Conservation (phyloP, 169 alveolate genomes). For the Plasmodium knowlesi region DNA sequence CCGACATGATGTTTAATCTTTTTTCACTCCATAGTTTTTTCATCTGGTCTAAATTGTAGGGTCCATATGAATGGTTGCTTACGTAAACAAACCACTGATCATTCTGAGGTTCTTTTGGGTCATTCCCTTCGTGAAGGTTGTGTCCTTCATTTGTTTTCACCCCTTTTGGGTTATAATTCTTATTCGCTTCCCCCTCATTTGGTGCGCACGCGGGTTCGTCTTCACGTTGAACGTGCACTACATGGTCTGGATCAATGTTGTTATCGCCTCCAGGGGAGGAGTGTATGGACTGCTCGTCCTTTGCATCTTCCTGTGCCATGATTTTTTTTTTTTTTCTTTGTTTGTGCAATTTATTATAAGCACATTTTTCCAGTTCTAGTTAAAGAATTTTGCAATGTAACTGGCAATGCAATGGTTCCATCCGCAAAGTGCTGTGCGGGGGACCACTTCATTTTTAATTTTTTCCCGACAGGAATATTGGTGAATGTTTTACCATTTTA, state of each 20-base stretch:
- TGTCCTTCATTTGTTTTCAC: neutral
- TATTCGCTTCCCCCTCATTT: neutral
- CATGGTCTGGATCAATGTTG: neutral
- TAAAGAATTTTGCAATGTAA: neutral
- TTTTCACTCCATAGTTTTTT: constrained; percentile 53
- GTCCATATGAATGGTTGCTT: constrained; percentile 55
- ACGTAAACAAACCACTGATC: constrained; percentile 60
- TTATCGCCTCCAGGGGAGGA: neutral
- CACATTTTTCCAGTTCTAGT: neutral
- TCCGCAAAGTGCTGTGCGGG: neutral
- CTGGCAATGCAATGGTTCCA: neutral
- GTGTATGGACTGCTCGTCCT: neutral
- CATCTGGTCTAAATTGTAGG: constrained; percentile 48
- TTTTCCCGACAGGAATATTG: neutral
- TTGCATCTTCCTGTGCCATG: neutral
- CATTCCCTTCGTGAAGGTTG: neutral
- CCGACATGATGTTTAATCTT: constrained; percentile 65
- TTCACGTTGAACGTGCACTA: neutral
- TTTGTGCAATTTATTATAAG: neutral
- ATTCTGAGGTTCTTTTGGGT: neutral
- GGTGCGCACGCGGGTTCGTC: neutral
- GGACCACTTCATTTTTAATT: neutral
- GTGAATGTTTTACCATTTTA: neutral
- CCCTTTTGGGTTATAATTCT: neutral
- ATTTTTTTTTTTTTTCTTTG: neutral